These are phyloP conservation scores for Clavaria fumosa DNA, from an alignment of 768 basidiomycete species.

Conservation along the genomic window DNA sequence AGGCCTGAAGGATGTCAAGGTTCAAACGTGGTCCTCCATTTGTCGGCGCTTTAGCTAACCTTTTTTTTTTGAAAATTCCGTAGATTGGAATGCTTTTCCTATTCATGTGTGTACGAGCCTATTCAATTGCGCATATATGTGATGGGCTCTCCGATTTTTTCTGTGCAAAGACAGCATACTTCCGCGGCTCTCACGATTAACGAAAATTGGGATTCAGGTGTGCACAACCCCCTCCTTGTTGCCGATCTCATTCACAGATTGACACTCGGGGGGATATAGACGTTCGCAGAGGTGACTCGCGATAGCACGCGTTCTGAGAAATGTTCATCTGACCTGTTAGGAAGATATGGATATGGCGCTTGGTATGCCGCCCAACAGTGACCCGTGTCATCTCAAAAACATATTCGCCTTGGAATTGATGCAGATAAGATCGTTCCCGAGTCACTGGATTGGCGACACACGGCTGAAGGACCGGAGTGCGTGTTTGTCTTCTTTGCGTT, in stretches of 20 bases:
- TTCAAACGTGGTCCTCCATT: constrained; percentile 15
- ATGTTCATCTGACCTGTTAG: constrained; percentile 10
- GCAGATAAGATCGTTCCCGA: constrained; percentile 86
- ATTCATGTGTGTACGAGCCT: constrained; percentile 50
- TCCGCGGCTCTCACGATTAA: constrained; percentile 72
- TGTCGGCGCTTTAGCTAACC: neutral
- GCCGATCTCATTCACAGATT: neutral
- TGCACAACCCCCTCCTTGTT: constrained; percentile 7
- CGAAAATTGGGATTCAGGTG: constrained; percentile 79
- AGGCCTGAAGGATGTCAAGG: constrained; percentile 55
- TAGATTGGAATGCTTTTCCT: constrained; percentile 81
- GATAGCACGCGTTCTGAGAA: neutral
- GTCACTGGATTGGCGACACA: constrained; percentile 65
- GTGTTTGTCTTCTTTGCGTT: constrained; percentile 14
- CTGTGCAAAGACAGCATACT: constrained; percentile 36
- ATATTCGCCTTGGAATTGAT: too few species aligned
- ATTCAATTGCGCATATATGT: neutral
- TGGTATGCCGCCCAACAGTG: too few species aligned
- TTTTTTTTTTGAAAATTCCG: neutral
- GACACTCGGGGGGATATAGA: constrained; percentile 17
- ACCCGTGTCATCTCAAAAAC: too few species aligned
- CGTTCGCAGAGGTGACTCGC: constrained; percentile 26
- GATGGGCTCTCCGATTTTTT: neutral
- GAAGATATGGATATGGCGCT: constrained; percentile 92
- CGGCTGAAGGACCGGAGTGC: constrained; percentile 86